phyloP scores from a whole-genome alignment of 345 rosid species.

The Salix brachista region DNA sequence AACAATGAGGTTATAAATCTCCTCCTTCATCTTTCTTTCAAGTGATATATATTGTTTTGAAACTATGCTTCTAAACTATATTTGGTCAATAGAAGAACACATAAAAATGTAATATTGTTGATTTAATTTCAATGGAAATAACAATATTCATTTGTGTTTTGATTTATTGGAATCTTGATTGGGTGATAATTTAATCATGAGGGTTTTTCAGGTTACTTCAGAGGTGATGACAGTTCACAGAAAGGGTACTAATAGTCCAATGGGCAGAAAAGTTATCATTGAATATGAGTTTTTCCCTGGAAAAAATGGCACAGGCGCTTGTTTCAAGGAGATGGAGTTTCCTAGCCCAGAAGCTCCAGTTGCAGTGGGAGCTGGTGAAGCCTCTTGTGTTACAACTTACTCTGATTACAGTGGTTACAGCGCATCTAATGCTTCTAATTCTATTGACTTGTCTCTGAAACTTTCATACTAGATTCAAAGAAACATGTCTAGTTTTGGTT shows the following conservation, averaged over 20 bases:
- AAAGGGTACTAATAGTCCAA: slow-evolving; percentile 23
- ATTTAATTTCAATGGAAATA: no score
- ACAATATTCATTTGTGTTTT: background rate
- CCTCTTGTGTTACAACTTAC: slow-evolving; percentile 24
- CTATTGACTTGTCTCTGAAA: slow-evolving; percentile 85
- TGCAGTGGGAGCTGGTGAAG: slow-evolving; percentile 28
- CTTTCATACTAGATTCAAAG: slow-evolving; percentile 41
- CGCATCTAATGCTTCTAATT: slow-evolving; percentile 31
- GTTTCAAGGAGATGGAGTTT: slow-evolving; percentile 38
- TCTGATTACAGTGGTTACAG: slow-evolving; percentile 16
- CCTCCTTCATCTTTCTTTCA: background rate
- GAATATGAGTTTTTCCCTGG: slow-evolving; percentile 77
- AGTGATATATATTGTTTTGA: background rate
- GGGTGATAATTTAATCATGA: background rate
- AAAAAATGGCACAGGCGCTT: slow-evolving; percentile 20
- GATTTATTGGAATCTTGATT: background rate
- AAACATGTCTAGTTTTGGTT: slow-evolving; percentile 18
- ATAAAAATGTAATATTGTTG: no score
- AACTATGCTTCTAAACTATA: background rate
- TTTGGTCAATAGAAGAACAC: no score
- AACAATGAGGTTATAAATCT: slow-evolving; percentile 20
- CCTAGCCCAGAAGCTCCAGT: slow-evolving; percentile 30
- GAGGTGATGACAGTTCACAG: slow-evolving; percentile 34
- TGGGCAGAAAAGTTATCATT: slow-evolving; percentile 30
- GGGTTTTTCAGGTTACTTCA: slow-evolving; percentile 21